A percentile compares a stretch with the other conserved stretches of the same genome.
These are phyloP conservation scores for Waitea zeae DNA, from an alignment of 1,284 basidiomycete species.

Conservation along the genomic window DNA sequence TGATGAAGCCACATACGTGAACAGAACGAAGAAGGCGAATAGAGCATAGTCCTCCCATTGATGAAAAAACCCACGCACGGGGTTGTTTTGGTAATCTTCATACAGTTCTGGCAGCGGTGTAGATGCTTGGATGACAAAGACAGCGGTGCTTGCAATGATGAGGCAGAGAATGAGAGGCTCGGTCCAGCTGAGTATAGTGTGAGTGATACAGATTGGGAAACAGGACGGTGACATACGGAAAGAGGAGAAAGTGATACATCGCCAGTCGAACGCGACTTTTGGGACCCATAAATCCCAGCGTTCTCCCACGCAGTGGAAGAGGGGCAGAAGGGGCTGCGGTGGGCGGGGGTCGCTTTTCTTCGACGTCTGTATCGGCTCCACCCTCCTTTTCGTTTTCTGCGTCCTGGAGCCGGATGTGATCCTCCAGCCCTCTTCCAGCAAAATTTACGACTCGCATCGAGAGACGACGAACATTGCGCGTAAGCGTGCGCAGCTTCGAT, in stretches of 20 bases:
- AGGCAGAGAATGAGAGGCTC: slow-evolving; percentile 75
- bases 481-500: slow-evolving; percentile 36
- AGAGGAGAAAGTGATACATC: slow-evolving; percentile 52
- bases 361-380: too few species aligned
- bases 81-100: slow-evolving; percentile 24
- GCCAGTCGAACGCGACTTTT: slow-evolving; percentile 42
- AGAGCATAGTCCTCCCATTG: slow-evolving; percentile 78
- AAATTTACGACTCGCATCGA: slow-evolving; percentile 77
- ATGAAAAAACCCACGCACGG: slow-evolving; percentile 60
- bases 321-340: slow-evolving; percentile 23
- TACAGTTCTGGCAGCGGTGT: slow-evolving; percentile 31
- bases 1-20: slow-evolving; percentile 47
- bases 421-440: slow-evolving; percentile 42
- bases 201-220: slow-evolving; percentile 3
- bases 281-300: slow-evolving; percentile 65
- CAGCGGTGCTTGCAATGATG: slow-evolving; percentile 74
- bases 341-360: slow-evolving; percentile 23
- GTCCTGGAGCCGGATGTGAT: slow-evolving; percentile 17
- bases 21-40: slow-evolving; percentile 71
- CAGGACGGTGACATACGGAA: slow-evolving; percentile 33
- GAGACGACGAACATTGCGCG: slow-evolving; percentile 44
- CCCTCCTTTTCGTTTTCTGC: slow-evolving; percentile 9
- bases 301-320: slow-evolving; percentile 58
- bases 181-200: slow-evolving; percentile 42
- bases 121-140: slow-evolving; percentile 72